Base-by-base conservation (phyloP, 495 filamentous ascomycete species). In the Rusavskia elegans region DNA sequence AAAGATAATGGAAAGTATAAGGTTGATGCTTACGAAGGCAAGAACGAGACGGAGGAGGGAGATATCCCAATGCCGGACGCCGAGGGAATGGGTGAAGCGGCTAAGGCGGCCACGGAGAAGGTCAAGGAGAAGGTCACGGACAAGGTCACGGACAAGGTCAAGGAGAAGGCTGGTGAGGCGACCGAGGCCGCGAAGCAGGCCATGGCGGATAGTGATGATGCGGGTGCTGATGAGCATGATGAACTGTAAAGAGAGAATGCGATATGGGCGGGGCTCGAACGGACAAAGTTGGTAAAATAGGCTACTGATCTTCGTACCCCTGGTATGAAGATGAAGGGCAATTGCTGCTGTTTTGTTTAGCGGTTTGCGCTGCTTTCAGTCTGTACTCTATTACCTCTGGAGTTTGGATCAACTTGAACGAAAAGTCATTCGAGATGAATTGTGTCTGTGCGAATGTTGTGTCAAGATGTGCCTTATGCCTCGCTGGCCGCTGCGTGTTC, bases 1-100 rank as follows among this genome's bases (percentile, higher is more conserved):
- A 82, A 85, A 71, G 86, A 94, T 70, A 94, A 95, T 68, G 92
- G 92, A 65, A 87, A 87, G 66, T 80, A 93, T 72, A 80, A 88
- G 70, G 67, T 78, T 56, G 82, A 87, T 61, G 83, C 73, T 30
- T 64, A 72, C 45, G 66, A 64, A 37, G 77, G 78, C 20, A 62
- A 61, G 44, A 65, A 69, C 19, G 63, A 68, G 35, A 59, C 42
- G 19, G 67, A 58, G 49, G 79, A 77, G 57, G 67, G 72, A 50
- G 65, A 69, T 53, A 65, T 64, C 21, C 48, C 50, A 37, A 65
- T 73, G 56, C 67, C 68, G 32, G 57, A 60, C 14, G 61, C 61
- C 21, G 73, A 75, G 57, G 71, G 66, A 20, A 63, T 67, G 57
- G 63, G 59, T 21, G 57, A 67, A 51, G 73, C 71, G 21, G 75